Base-by-base conservation (phyloP, 495 filamentous ascomycete genomes). In the Apiosordaria backusii region DNA sequence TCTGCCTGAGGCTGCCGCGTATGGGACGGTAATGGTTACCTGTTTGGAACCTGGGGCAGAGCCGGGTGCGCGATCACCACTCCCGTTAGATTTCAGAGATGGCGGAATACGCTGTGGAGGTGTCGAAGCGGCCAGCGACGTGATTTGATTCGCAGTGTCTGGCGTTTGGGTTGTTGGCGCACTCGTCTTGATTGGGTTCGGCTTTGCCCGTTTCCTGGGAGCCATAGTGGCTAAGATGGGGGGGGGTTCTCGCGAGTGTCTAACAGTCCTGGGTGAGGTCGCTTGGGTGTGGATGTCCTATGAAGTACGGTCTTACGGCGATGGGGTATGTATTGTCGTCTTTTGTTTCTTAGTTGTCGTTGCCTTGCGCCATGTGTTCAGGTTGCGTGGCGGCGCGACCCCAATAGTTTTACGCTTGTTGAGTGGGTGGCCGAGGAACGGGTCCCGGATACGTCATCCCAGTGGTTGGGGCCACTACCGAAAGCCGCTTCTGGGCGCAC, bases 171-270 rank as follows among this genome's bases (percentile, higher is more conserved):
- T 27, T 68, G 70, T 62, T n/a, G 67, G 19, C 1, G 68, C 53
- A 50, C 72, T 77, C 65, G 72, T 66, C 25, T 61, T 26, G 29
- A 72, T 65, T 27, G 84, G 82, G 69, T 85, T 87, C 67, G 80
- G 83, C 78, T 86, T 88, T 67, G 83, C 79, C 75, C 85, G 84
- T 78, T 89, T 90, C 70, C 88, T 84, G 75, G 86, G 82, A 72
- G 81, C 84, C 87, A 84, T 85, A 57, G 64, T 67, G 67, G 25
- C 23, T 40, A 1, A n/a, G 26, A 45, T 35, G 4, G 18, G 22
- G 26, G n/a, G 22, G 26, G 26, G 29, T 61, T 61, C n/a, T 21
- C 22, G 57, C 23, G 24, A 59, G 18, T 4, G 21, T 23, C 26
- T 59, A 26, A 10, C 26, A 25, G 57, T 59, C 26, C 22, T 9